Evolutionary conservation across 345 rosid genomes (phyloP).

Genomic region (Syzygium grande): DNA sequence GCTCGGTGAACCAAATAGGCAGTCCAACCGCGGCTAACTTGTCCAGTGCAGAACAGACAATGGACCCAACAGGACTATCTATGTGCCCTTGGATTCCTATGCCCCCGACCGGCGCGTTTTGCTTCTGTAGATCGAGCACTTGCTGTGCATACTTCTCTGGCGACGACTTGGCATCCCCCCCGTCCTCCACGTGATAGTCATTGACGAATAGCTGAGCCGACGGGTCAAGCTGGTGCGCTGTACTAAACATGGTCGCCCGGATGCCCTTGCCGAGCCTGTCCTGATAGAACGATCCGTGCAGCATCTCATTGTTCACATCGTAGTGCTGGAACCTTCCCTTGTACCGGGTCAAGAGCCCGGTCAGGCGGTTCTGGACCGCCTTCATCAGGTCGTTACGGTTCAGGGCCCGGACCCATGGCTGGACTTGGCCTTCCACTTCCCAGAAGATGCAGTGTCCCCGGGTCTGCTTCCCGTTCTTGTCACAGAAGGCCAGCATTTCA

Average conservation of each 20-base stretch:
- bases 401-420: conserved; percentile 68
- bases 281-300: conserved; percentile 84
- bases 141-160: conserved; percentile 77
- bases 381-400: conserved; percentile 36
- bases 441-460: conserved; percentile 98
- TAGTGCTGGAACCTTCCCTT: conserved; percentile 82
- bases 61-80: conserved; percentile 68
- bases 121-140: conserved; percentile 55
- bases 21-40: conserved; percentile 68
- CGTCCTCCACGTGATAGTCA: conserved; percentile 90
- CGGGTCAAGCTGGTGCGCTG: conserved; percentile 61
- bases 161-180: conserved; percentile 61
- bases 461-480: conserved; percentile 40
- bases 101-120: conserved; percentile 85
- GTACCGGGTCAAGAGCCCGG: conserved; percentile 70
- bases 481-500: conserved; percentile 72
- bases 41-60: conserved; percentile 66
- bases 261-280: conserved; percentile 53
- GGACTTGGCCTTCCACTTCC: conserved; percentile 80
- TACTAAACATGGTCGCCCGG: conserved; percentile 70
- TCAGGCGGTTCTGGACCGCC: conserved; percentile 67
- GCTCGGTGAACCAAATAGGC: conserved; percentile 94
- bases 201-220: conserved; percentile 68
- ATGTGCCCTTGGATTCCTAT: conserved; percentile 95
- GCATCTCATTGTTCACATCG: conserved; percentile 96